A percentile compares a stretch with the other conserved stretches of the same genome.
phyloP scores from a whole-genome alignment of 148 eudicot genomes.

The Cornus florida region DNA sequence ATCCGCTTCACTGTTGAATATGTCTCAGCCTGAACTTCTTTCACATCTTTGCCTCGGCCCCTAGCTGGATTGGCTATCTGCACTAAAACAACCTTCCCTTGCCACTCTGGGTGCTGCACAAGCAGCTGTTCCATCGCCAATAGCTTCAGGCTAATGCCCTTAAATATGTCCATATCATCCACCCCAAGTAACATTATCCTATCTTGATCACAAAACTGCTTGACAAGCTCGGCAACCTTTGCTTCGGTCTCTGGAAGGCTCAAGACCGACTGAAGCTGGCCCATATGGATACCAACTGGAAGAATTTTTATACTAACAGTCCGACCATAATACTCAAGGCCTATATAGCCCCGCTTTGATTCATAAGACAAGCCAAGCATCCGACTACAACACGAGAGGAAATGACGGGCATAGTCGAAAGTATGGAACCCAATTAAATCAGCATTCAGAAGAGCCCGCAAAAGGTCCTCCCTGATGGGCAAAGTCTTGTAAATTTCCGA shows the following conservation, averaged over 20 bases:
- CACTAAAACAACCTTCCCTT: conserved; percentile 37
- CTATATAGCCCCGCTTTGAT: conserved; percentile 29
- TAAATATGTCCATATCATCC: conserved; percentile 47
- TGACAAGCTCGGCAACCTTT: conserved; percentile 22
- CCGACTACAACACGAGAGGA: conserved; percentile 28
- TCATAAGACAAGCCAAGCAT: conserved; percentile 28
- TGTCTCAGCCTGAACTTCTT: conserved; percentile 34
- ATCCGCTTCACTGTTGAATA: conserved; percentile 29
- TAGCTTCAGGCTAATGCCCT: conserved; percentile 40
- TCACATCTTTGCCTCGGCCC: conserved; percentile 33
- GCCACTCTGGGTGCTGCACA: conserved; percentile 35
- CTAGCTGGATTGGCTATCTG: conserved; percentile 43
- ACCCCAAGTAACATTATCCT: conserved; percentile 35
- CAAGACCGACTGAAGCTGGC: conserved; percentile 23
- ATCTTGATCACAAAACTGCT: conserved; percentile 22
- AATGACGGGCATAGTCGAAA: conserved; percentile 29
- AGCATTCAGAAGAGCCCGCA: conserved; percentile 22
- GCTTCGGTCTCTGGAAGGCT: conserved; percentile 22
- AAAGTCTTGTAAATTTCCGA: conserved; percentile 26
- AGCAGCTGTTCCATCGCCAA: conserved; percentile 38
- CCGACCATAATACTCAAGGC: conserved; percentile 28
- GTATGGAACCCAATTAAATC: conserved; percentile 31
- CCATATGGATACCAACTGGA: conserved; percentile 29
- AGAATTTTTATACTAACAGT: conserved; percentile 29
- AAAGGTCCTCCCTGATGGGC: conserved; percentile 24